Conservation (phyloP, 257 asterid genomes). For the Gardenia jasminoides region DNA sequence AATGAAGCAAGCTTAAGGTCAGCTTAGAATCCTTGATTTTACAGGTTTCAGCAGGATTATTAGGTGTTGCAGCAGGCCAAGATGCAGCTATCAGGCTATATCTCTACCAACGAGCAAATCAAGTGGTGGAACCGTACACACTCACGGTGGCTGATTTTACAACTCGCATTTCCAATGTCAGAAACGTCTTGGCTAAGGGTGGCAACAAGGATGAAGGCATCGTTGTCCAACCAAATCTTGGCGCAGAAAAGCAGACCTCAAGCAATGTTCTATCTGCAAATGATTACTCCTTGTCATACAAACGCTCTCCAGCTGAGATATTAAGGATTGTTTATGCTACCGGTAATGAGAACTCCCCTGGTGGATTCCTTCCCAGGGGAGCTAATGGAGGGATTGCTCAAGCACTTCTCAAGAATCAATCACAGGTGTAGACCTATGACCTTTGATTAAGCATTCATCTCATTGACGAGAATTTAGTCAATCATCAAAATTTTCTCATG, state of each 20-base stretch:
- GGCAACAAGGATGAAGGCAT: constrained; percentile 50
- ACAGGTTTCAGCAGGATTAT: constrained; percentile 44
- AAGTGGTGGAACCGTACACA: constrained; percentile 34
- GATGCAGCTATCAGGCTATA: constrained; percentile 44
- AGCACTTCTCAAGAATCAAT: neutral
- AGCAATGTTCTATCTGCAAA: constrained; percentile 42
- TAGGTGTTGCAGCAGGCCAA: constrained; percentile 45
- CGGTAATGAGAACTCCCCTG: constrained; percentile 37
- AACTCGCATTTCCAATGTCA: constrained; percentile 27
- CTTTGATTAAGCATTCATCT: no score
- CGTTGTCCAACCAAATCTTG: constrained; percentile 22
- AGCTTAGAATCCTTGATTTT: neutral
- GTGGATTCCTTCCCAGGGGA: constrained; percentile 39
- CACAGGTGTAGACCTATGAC: neutral
- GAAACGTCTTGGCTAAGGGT: constrained; percentile 35
- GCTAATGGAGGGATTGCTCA: constrained; percentile 43
- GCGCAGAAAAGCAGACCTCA: constrained; percentile 35
- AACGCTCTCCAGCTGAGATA: constrained; percentile 35
- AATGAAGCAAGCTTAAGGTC: neutral
- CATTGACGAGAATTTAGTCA: no score
- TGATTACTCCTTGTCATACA: constrained; percentile 35
- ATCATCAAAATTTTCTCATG: no score
- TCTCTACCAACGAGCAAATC: constrained; percentile 29
- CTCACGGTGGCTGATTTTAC: constrained; percentile 41
- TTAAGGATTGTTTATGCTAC: constrained; percentile 33